Conservation (phyloP, 176 grass and related monocot genomes). For the Otatea glauca region DNA sequence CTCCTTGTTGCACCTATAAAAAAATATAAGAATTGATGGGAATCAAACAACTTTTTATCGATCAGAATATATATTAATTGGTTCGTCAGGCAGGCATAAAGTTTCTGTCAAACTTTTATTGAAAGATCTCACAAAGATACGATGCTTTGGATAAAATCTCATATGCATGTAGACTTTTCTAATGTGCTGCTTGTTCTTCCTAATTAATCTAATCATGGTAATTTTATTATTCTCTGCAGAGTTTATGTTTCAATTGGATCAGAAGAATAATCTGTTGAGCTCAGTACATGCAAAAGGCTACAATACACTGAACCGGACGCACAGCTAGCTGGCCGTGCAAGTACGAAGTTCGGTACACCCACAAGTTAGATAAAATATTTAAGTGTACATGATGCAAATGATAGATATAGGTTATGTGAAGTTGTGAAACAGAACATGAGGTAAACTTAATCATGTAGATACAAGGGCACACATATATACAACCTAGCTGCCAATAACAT, state of each 20-base stretch:
- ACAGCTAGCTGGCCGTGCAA: background rate
- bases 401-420: background rate
- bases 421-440: background rate
- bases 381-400: background rate
- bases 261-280: slow-evolving; percentile 28
- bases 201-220: slow-evolving; percentile 14
- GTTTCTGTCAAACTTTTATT: slow-evolving; percentile 43
- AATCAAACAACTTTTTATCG: slow-evolving; percentile 43
- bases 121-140: slow-evolving; percentile 66
- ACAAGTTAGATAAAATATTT: background rate
- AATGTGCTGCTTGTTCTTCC: slow-evolving; percentile 34
- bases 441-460: background rate
- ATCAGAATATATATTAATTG: slow-evolving; percentile 42
- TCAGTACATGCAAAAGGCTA: slow-evolving; percentile 14
- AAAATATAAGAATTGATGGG: slow-evolving; percentile 32
- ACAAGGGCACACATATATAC: background rate
- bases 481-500: slow-evolving; percentile 39
- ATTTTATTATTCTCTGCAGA: slow-evolving; percentile 21
- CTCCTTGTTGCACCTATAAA: slow-evolving; percentile 53
- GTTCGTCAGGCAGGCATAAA: slow-evolving; percentile 50
- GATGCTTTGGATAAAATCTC: slow-evolving; percentile 48
- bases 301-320: background rate
- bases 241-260: slow-evolving; percentile 38
- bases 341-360: background rate
- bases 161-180: slow-evolving; percentile 36